phyloP scores from a whole-genome alignment of 805 yeast species.

The Starmerella ratchasimensis region DNA sequence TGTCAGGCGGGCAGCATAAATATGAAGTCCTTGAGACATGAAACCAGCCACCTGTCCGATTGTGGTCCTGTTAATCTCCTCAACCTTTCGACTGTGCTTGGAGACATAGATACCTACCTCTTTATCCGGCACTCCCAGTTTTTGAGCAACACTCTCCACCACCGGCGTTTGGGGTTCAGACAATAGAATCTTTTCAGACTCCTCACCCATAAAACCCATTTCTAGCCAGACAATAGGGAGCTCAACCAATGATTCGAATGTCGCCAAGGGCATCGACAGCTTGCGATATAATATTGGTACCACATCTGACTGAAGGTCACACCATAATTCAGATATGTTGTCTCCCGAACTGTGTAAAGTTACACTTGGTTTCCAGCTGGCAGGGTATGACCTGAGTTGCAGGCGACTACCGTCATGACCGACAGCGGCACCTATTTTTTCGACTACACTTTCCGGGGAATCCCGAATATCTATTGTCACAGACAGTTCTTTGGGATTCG shows the following conservation, averaged over 20 bases:
- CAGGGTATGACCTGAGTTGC: conserved; percentile 33
- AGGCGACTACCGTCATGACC: conserved; percentile 49
- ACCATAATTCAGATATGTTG: conserved; percentile 15
- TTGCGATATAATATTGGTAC: conserved; percentile 53
- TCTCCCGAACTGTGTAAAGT: conserved; percentile 2
- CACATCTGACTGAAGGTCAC: background rate
- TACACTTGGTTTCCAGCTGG: background rate
- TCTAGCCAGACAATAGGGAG: conserved; percentile 60
- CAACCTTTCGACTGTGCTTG: background rate
- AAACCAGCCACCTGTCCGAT: background rate
- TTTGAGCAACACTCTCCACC: background rate
- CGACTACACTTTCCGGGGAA: conserved; percentile 45
- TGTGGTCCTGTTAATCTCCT: conserved; percentile 2
- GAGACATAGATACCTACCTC: conserved; percentile 14
- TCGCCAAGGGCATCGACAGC: conserved; percentile 57
- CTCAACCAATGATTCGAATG: conserved; percentile 60
- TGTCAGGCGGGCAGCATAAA: conserved; percentile 30
- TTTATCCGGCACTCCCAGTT: background rate
- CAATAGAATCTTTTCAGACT: background rate
- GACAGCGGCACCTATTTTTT: conserved; percentile 42
- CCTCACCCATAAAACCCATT: conserved; percentile 33
- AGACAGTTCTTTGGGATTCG: conserved; percentile 18
- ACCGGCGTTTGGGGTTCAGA: background rate
- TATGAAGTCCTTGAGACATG: conserved; percentile 36
- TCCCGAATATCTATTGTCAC: conserved; percentile 58